Percentiles rank a stretch among this genome's conserved stretches.
phyloP scores from a whole-genome alignment of 2,329 filamentous ascomycete genomes.

The Paracorniculantispora psalliotae region DNA sequence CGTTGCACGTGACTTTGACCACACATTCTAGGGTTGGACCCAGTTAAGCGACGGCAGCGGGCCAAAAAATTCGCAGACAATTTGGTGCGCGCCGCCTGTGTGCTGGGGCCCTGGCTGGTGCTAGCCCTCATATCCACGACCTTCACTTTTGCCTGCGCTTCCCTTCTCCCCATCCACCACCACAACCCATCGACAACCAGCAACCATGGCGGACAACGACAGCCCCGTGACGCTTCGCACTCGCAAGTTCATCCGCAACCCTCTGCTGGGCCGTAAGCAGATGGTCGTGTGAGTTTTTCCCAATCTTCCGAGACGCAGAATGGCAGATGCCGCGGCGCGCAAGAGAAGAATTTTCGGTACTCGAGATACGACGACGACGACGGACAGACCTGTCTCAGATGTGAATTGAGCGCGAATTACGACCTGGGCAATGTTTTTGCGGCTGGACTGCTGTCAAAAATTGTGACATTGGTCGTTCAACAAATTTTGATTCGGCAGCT shows the following conservation, averaged over 20 bases:
- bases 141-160: conserved; percentile 6
- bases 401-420: neutral
- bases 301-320: conserved; percentile 14
- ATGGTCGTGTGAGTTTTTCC: conserved; percentile 89
- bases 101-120: conserved; percentile 19
- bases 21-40: conserved; percentile 39
- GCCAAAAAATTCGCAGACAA: conserved; percentile 22
- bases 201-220: conserved; percentile 85
- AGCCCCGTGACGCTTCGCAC: conserved; percentile 81
- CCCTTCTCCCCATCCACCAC: conserved; percentile 21
- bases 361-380: neutral
- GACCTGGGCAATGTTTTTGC: neutral
- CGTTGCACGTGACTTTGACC: conserved; percentile 8
- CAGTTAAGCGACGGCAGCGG: conserved; percentile 35
- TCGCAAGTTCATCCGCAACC: conserved; percentile 99
- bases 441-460: neutral
- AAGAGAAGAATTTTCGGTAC: conserved; percentile 10
- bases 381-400: neutral
- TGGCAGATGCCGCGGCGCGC: neutral
- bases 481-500: neutral
- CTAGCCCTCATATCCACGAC: conserved; percentile 15
- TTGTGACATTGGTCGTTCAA: neutral
- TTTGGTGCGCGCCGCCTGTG: neutral
- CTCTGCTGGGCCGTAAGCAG: conserved; percentile 97
- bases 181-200: conserved; percentile 34